phyloP scores from a whole-genome alignment of 202 grass and related monocot genomes.

The Musa balbisiana region DNA sequence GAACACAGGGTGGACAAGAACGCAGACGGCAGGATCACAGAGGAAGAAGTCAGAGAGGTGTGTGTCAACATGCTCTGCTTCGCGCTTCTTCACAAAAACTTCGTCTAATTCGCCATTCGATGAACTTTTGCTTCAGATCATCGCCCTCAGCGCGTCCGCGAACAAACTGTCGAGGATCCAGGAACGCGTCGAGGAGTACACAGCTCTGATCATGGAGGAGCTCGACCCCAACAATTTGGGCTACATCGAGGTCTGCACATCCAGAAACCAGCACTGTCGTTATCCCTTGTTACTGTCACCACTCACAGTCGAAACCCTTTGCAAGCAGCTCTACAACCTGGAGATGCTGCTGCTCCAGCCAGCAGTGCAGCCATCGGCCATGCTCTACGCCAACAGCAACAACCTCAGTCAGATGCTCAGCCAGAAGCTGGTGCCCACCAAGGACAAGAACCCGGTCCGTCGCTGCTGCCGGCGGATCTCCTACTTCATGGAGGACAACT shows the following conservation, averaged over 20 bases:
- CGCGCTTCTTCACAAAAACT: neutral
- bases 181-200: constrained; percentile 87
- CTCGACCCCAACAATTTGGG: constrained; percentile 61
- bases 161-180: constrained; percentile 95
- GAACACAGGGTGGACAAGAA: constrained; percentile 87
- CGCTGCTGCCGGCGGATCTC: constrained; percentile 20
- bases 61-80: neutral
- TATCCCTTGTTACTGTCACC: neutral
- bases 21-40: constrained; percentile 71
- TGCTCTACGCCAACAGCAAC: constrained; percentile 39
- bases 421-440: constrained; percentile 53
- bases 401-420: constrained; percentile 86
- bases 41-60: constrained; percentile 84
- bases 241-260: constrained; percentile 57
- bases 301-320: neutral
- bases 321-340: constrained; percentile 53
- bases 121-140: constrained; percentile 38
- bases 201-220: constrained; percentile 91
- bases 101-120: neutral
- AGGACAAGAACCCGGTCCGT: constrained; percentile 32
- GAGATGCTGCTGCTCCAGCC: constrained; percentile 67
- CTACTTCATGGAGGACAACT: constrained; percentile 97
- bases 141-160: constrained; percentile 71
- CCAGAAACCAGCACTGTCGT: neutral
- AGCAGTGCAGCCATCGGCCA: constrained; percentile 14